Conservation (phyloP, 305 asterid genomes). For the Fraxinus paxiana region DNA sequence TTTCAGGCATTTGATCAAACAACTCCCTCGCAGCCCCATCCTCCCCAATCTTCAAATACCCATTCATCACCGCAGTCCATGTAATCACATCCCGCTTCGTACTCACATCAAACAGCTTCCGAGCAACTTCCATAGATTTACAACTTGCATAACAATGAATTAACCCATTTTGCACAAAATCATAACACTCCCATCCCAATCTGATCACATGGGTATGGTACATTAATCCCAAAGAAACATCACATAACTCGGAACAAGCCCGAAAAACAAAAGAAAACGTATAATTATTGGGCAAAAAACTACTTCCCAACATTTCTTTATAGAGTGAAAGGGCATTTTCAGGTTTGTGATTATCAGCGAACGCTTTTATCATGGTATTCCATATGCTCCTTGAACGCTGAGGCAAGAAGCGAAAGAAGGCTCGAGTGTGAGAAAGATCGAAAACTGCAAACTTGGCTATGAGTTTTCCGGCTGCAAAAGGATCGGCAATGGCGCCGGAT, state of each 20-base stretch:
- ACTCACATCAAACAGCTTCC: slow-evolving; percentile 41
- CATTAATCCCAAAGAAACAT: slow-evolving; percentile 32
- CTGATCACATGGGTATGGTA: slow-evolving; percentile 41
- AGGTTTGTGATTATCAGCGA: slow-evolving; percentile 33
- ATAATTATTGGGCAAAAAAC: slow-evolving; percentile 40
- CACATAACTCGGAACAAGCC: slow-evolving; percentile 38
- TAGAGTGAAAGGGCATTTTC: slow-evolving; percentile 30
- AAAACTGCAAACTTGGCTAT: slow-evolving; percentile 27
- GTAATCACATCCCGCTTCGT: slow-evolving; percentile 36
- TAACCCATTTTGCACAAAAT: slow-evolving; percentile 57
- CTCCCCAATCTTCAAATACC: slow-evolving; percentile 37
- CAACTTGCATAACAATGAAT: slow-evolving; percentile 43
- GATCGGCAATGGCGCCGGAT: slow-evolving; percentile 36
- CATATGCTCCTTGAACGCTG: slow-evolving; percentile 30
- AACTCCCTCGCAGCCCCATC: slow-evolving; percentile 28
- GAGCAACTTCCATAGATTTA: slow-evolving; percentile 27
- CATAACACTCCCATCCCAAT: slow-evolving; percentile 49
- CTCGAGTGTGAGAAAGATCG: slow-evolving; percentile 23
- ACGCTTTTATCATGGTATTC: slow-evolving; percentile 42
- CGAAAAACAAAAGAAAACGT: slow-evolving; percentile 52
- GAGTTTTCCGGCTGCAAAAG: slow-evolving; percentile 29
- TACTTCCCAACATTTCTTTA: slow-evolving; percentile 38
- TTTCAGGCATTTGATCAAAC: slow-evolving; percentile 56
- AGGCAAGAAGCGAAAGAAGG: slow-evolving; percentile 30
- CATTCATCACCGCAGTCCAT: slow-evolving; percentile 48